phyloP scores from a whole-genome alignment of 2,329 filamentous ascomycete genomes.

The Parastagonospora avenae region DNA sequence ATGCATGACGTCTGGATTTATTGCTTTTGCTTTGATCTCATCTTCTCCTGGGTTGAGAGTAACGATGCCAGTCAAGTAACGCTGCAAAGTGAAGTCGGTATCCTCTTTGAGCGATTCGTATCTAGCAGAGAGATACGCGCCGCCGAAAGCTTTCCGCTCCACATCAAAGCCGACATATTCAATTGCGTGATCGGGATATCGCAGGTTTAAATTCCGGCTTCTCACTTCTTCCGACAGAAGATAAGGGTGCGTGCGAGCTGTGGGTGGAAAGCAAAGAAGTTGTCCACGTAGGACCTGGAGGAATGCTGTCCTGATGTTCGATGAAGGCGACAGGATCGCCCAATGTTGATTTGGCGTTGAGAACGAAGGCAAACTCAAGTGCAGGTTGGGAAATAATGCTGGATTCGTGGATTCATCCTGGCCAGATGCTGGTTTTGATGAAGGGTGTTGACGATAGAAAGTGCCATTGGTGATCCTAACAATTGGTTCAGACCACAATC shows the following conservation, averaged over 20 bases:
- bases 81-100: conserved; percentile 81
- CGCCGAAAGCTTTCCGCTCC: conserved; percentile 64
- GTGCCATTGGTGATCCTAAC: conserved; percentile 65
- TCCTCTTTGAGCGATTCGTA: conserved; percentile 88
- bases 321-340: conserved; percentile 82
- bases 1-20: conserved; percentile 57
- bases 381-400: conserved; percentile 73
- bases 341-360: conserved; percentile 65
- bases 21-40: conserved; percentile 50
- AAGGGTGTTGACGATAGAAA: conserved; percentile 78
- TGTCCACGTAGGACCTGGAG: conserved; percentile 78
- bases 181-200: conserved; percentile 70
- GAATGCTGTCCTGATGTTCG: conserved; percentile 80
- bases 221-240: conserved; percentile 68
- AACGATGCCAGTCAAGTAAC: conserved; percentile 83
- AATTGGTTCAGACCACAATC: conserved; percentile 30
- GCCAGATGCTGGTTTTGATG: conserved; percentile 44
- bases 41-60: conserved; percentile 74
- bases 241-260: conserved; percentile 77
- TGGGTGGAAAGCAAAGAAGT: conserved; percentile 75
- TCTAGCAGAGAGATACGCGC: conserved; percentile 82
- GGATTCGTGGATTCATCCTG: conserved; percentile 62
- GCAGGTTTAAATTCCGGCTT: conserved; percentile 56
- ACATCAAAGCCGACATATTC: conserved; percentile 90
- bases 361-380: conserved; percentile 69